Percentiles rank a stretch among this genome's conserved stretches.
Conservation (phyloP, 768 basidiomycete species). For the Dioszegia crocea region DNA sequence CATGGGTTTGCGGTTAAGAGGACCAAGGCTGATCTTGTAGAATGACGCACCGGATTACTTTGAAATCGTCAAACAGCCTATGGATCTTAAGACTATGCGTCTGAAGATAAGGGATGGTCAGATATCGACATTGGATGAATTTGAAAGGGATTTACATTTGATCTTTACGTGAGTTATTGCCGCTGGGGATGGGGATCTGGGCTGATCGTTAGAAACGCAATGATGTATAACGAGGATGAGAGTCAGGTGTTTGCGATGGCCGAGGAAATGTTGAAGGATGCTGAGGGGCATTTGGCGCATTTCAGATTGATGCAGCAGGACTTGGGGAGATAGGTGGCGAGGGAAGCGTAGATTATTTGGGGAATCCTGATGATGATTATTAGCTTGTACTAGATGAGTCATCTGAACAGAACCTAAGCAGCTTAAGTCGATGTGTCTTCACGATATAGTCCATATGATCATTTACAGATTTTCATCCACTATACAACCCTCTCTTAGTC, state of each 20-base stretch:
- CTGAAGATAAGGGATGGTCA: constrained; percentile 74
- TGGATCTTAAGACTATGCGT: constrained; percentile 92
- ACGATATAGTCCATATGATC: no score
- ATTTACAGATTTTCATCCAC: no score
- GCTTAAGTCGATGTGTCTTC: no score
- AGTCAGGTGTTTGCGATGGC: constrained; percentile 87
- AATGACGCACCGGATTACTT: constrained; percentile 87
- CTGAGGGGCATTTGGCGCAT: constrained; percentile 42
- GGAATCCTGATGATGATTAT: no score
- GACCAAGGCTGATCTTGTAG: constrained; percentile 2
- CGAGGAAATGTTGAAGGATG: constrained; percentile 65
- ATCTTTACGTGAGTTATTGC: constrained; percentile 67
- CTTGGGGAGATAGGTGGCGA: constrained; percentile 4
- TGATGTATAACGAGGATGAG: constrained; percentile 90
- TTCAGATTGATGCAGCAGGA: constrained; percentile 42
- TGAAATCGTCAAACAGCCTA: constrained; percentile 87
- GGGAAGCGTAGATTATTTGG: background rate
- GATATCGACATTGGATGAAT: constrained; percentile 77
- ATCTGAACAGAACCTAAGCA: no score
- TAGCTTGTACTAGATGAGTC: no score
- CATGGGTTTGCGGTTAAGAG: background rate
- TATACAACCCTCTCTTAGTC: background rate
- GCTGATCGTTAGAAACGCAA: constrained; percentile 60
- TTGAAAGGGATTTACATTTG: constrained; percentile 79
- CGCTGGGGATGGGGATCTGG: no score